Conservation (phyloP, 352 stramenopile species). For the Phytophthora macrochlamydospora region DNA sequence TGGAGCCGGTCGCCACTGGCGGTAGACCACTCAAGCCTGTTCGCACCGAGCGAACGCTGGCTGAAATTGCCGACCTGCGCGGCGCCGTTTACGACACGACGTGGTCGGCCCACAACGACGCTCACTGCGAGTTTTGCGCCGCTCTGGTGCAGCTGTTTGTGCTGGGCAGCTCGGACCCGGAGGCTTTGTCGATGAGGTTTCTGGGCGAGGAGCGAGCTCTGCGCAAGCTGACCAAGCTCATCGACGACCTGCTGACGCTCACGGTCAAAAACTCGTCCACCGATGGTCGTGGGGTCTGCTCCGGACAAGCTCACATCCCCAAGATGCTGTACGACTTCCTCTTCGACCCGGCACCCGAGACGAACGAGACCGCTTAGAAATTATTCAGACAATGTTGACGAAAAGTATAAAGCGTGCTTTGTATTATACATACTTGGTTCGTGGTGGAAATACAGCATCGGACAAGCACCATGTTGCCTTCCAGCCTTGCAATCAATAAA, state of each 20-base stretch:
- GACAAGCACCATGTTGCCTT: neutral
- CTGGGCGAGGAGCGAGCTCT: conserved; percentile 25
- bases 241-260: conserved; percentile 27
- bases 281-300: conserved; percentile 20
- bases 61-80: conserved; percentile 25
- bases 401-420: neutral
- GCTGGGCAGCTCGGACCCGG: conserved; percentile 24
- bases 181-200: conserved; percentile 24
- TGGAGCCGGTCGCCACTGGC: neutral
- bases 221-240: conserved; percentile 30
- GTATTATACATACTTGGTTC: too few species aligned
- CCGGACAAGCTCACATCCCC: conserved; percentile 33
- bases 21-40: conserved; percentile 14
- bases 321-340: conserved; percentile 37
- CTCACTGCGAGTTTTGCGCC: conserved; percentile 32
- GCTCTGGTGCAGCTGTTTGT: conserved; percentile 34
- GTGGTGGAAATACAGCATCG: too few species aligned
- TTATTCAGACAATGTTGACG: neutral
- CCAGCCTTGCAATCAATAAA: too few species aligned
- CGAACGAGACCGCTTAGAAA: conserved; percentile 10
- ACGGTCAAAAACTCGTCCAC: conserved; percentile 26
- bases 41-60: conserved; percentile 23
- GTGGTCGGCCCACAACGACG: conserved; percentile 27
- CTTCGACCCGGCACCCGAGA: conserved; percentile 14
- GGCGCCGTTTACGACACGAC: conserved; percentile 30